phyloP scores from a whole-genome alignment of 768 basidiomycete genomes.

The Epithele typhae region DNA sequence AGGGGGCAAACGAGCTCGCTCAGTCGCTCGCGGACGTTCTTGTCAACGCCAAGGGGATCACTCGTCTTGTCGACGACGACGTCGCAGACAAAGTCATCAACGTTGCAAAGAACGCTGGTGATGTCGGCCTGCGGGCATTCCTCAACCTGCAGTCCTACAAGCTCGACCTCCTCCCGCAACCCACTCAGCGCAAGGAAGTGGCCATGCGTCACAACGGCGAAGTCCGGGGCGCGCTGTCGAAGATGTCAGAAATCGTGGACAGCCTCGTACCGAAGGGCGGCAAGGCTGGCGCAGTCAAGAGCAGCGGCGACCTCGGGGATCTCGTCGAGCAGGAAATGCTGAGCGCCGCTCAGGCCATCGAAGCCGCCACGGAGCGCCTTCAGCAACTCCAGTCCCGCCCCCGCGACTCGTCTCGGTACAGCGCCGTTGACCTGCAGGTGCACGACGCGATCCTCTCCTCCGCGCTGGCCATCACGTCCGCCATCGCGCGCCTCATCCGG shows the following conservation, averaged over 20 bases:
- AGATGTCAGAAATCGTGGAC: slow-evolving; percentile 86
- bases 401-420: slow-evolving; percentile 81
- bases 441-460: slow-evolving; percentile 96
- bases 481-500: slow-evolving; percentile 90
- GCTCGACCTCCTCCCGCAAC: slow-evolving; percentile 71
- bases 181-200: slow-evolving; percentile 71
- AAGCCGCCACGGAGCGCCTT: slow-evolving; percentile 83
- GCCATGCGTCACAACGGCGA: slow-evolving; percentile 89
- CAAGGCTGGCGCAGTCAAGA: slow-evolving; percentile 62
- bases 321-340: slow-evolving; percentile 97
- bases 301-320: slow-evolving; percentile 92
- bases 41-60: slow-evolving; percentile 92
- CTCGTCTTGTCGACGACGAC: slow-evolving; percentile 85
- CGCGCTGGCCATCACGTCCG: slow-evolving; percentile 92
- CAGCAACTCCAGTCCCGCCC: slow-evolving; percentile 91
- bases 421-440: slow-evolving; percentile 89
- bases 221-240: slow-evolving; percentile 73
- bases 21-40: slow-evolving; percentile 91
- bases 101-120: slow-evolving; percentile 82
- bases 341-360: slow-evolving; percentile 89
- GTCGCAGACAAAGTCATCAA: slow-evolving; percentile 85
- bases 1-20: slow-evolving; percentile 93
- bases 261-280: slow-evolving; percentile 79
- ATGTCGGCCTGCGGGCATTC: slow-evolving; percentile 88
- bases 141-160: slow-evolving; percentile 95